Evolutionary conservation across 1,139 yeast species (phyloP), one percentile per base, ranked within the genome.

Genomic region (Kurtzmaniella natalensis): DNA sequence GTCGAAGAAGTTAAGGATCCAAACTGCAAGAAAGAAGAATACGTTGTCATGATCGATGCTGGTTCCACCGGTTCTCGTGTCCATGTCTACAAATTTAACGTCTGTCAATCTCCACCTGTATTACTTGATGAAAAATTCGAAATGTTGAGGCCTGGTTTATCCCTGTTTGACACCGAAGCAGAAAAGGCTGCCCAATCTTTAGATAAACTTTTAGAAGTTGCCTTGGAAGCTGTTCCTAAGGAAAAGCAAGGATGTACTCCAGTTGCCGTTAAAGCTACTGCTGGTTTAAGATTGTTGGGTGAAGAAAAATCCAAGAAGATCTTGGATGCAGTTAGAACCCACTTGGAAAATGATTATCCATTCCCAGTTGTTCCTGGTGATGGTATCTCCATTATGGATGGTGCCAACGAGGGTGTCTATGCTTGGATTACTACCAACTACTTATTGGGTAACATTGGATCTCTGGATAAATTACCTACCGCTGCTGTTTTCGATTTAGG

Each of bases 351-450:
- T 2, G 80, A 85, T 44, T 92, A 77, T 57, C 97, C 97, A 34
- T 94, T 92, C 65, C 83, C 96, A 1, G 88, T 92, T 28, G 95
- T 88, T 31, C 74, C 71, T 7, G 87, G 81, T 32, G 84, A 86
- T 39, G 96, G 96, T 38, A 72, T 92, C 38, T 73, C 89, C 8
- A 83, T 92, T 49, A 89, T 92, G 96, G 92, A 85, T 38, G 98
- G 98, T 46, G 81, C 78, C 42, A 95, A 89, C 50, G 98, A 92
- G 65, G 99, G 98, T 56, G 96, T 92, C n/a, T 92, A 78, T 52
- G 98, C 98, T 1, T 92, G 99, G 99, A 83, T 92, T 55, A 92
- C 98, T 25, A 81, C 96, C 35, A 92, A 92, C 65, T 92, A 81
- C 57, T 67, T 92, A 44, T 72, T 92, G 46, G 96, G 96, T 28